phyloP scores from a whole-genome alignment of 129 eudicot genomes.

The Escallonia herrerae region DNA sequence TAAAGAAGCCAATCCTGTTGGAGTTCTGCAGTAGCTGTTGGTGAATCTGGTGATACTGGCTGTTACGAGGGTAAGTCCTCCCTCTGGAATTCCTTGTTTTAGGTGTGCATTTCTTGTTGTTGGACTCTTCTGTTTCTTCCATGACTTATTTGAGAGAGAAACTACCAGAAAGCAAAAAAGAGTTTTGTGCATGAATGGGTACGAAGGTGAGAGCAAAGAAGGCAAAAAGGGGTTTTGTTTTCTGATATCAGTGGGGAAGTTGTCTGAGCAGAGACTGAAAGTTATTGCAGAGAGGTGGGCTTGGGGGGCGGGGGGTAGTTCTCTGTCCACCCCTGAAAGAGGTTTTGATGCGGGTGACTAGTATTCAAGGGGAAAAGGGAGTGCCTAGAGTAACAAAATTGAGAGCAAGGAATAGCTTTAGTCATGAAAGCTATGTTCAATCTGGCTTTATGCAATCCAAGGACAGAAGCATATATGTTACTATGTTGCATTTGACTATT shows the following conservation, averaged over 20 bases:
- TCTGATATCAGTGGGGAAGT: slow-evolving; percentile 24
- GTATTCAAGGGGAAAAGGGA: neutral
- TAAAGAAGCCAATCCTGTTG: slow-evolving; percentile 24
- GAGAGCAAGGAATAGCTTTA: too few species aligned
- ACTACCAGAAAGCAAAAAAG: slow-evolving; percentile 32
- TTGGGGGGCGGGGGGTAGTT: neutral
- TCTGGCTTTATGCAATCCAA: neutral
- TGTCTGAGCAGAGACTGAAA: slow-evolving; percentile 41
- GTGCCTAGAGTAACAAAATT: too few species aligned
- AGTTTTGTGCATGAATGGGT: slow-evolving; percentile 45
- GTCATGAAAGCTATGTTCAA: neutral
- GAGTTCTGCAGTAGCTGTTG: slow-evolving; percentile 42
- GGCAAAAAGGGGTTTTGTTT: slow-evolving; percentile 28
- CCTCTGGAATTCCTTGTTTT: slow-evolving; percentile 35
- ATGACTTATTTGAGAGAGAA: slow-evolving; percentile 29
- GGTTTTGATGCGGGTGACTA: neutral
- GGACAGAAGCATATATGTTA: neutral
- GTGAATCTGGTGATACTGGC: slow-evolving; percentile 30
- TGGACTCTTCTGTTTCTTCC: slow-evolving; percentile 58
- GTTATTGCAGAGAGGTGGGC: slow-evolving; percentile 33
- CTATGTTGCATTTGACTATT: neutral
- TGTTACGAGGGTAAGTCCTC: slow-evolving; percentile 19
- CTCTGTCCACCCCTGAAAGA: neutral
- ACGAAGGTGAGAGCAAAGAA: slow-evolving; percentile 11
- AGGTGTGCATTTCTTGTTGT: slow-evolving; percentile 50